A percentile compares a stretch with the other conserved stretches of the same genome.
These are phyloP conservation scores for Massariosphaeria phaeospora DNA, from an alignment of 495 filamentous ascomycete genomes.

Conservation along the genomic window DNA sequence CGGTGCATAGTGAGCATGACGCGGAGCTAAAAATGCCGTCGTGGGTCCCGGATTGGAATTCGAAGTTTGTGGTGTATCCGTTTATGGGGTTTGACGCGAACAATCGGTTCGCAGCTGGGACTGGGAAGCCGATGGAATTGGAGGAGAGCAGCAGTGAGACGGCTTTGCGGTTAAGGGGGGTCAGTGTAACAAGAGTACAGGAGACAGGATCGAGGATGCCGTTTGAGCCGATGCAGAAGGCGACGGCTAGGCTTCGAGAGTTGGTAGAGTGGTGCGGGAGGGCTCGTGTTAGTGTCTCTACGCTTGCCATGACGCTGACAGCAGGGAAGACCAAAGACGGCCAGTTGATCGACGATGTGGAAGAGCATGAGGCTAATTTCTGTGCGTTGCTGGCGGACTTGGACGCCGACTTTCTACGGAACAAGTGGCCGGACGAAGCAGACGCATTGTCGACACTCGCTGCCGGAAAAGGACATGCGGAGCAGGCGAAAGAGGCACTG, in stretches of 20 bases:
- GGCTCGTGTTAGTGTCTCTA: background rate
- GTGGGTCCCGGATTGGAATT: slow-evolving; percentile 26
- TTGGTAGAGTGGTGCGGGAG: slow-evolving; percentile 5
- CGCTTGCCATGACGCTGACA: background rate
- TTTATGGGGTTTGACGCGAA: slow-evolving; percentile 1
- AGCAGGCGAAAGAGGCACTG: background rate
- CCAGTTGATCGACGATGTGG: background rate
- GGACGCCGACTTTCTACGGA: background rate
- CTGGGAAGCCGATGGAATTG: background rate
- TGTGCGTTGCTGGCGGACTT: background rate
- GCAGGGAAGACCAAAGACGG: background rate
- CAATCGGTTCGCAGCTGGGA: slow-evolving; percentile 1
- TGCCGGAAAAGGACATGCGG: background rate
- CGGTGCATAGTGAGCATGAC: background rate
- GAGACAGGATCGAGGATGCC: background rate
- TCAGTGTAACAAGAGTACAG: slow-evolving; percentile 3
- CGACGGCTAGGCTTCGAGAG: background rate
- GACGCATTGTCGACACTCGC: background rate
- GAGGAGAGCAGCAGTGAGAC: background rate
- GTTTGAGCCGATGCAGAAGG: background rate
- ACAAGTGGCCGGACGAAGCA: background rate
- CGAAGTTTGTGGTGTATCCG: slow-evolving; percentile 1
- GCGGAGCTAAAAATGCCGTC: background rate
- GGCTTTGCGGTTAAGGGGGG: slow-evolving; percentile 7
- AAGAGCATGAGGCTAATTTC: slow-evolving; percentile 5